A percentile compares a stretch with the other conserved stretches of the same genome.
phyloP scores from a whole-genome alignment of 1,284 basidiomycete species.

The Termitomyces sp. region DNA sequence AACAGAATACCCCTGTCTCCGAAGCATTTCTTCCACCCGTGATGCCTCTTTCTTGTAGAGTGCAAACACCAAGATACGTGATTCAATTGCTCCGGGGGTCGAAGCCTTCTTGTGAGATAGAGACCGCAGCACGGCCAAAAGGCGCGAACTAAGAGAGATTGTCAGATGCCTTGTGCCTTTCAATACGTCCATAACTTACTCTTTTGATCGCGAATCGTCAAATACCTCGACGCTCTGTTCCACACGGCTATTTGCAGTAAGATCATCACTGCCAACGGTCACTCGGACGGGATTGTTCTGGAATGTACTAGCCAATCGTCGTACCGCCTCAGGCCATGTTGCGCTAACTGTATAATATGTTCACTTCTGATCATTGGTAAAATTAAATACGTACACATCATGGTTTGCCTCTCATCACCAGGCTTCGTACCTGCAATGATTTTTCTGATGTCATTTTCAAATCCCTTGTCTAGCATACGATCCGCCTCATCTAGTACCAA shows the following conservation, averaged over 20 bases:
- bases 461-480: conserved; percentile 97
- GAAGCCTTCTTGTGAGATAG: conserved; percentile 63
- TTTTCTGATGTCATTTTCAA: conserved; percentile 94
- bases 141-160: conserved; percentile 50
- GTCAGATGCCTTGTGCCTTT: not conserved
- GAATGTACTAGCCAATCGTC: conserved; percentile 89
- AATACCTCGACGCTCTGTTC: conserved; percentile 87
- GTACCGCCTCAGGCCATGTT: conserved; percentile 97
- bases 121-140: conserved; percentile 58
- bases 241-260: conserved; percentile 91
- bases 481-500: conserved; percentile 97
- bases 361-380: not conserved
- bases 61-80: conserved; percentile 89
- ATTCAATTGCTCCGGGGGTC: conserved; percentile 39
- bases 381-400: conserved; percentile 73
- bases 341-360: conserved; percentile 69
- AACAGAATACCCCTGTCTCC: conserved; percentile 79
- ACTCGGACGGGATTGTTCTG: conserved; percentile 83
- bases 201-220: conserved; percentile 83
- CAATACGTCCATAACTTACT: conserved; percentile 44
- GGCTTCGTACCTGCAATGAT: conserved; percentile 83
- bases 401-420: conserved; percentile 69
- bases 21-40: conserved; percentile 80
- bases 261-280: conserved; percentile 93
- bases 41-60: conserved; percentile 98